phyloP scores from a whole-genome alignment of 371 early-diverging fungal species.

The Rhizopus arrhizus region DNA sequence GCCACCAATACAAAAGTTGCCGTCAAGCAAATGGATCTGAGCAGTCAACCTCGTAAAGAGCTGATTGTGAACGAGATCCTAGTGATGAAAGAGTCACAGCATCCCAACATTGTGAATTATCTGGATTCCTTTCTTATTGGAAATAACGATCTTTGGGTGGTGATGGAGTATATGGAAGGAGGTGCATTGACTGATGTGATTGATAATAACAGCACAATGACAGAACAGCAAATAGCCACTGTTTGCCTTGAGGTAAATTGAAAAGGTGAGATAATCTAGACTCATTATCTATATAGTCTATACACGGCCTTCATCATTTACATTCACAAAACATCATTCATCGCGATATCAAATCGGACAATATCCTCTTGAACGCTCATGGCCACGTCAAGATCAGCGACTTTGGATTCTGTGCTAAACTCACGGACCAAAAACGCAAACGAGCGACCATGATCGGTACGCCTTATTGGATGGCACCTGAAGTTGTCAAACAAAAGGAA shows the following conservation, averaged over 20 bases:
- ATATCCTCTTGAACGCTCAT: conserved; percentile 81
- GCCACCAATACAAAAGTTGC: conserved; percentile 79
- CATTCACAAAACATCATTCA: conserved; percentile 93
- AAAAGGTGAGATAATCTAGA: not conserved
- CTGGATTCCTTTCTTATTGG: conserved; percentile 87
- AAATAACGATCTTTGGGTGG: conserved; percentile 90
- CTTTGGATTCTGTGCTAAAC: conserved; percentile 94
- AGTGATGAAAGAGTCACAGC: conserved; percentile 93
- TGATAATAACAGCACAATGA: conserved; percentile 83
- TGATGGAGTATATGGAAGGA: conserved; percentile 99
- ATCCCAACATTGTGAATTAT: conserved; percentile 95
- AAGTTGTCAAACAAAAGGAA: conserved; percentile 88
- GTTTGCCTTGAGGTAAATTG: conserved; percentile 79
- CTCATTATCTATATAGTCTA: conserved; percentile 46
- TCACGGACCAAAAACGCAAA: conserved; percentile 81
- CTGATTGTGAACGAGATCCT: conserved; percentile 94
- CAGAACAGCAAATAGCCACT: conserved; percentile 90
- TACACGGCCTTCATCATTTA: conserved; percentile 89
- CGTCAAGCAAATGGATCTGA: conserved; percentile 96
- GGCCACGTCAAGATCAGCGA: conserved; percentile 94
- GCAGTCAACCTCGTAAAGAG: conserved; percentile 91
- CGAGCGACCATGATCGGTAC: conserved; percentile 97
- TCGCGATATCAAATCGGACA: conserved; percentile 97
- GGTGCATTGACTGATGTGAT: conserved; percentile 97
- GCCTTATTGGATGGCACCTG: conserved; percentile 93